Conservation (phyloP, 1,284 basidiomycete genomes). For the Cryptococcus deneoformans region DNA sequence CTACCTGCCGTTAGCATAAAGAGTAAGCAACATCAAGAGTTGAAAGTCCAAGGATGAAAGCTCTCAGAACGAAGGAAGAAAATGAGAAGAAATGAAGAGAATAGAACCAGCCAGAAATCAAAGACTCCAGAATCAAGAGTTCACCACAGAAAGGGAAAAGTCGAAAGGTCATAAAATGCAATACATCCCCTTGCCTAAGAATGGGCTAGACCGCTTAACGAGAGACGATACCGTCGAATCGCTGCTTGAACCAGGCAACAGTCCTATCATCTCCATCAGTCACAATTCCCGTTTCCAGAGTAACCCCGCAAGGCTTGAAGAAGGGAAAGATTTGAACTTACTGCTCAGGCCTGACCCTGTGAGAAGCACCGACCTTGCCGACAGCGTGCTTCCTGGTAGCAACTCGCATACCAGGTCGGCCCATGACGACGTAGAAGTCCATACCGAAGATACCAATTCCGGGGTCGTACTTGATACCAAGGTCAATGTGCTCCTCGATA, state of each 20-base stretch:
- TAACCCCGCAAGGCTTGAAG: too few species aligned
- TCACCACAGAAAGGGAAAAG: too few species aligned
- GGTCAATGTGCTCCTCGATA: constrained; percentile 98
- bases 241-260: constrained; percentile 97
- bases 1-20: too few species aligned
- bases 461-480: constrained; percentile 97
- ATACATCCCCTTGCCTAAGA: constrained; percentile 6
- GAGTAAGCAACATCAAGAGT: too few species aligned
- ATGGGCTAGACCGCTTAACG: constrained; percentile 24
- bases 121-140: too few species aligned
- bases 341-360: constrained; percentile 88
- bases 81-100: too few species aligned
- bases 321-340: constrained; percentile 13
- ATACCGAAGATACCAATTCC: constrained; percentile 97
- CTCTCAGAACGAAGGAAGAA: too few species aligned
- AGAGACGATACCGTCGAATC: constrained; percentile 92
- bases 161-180: not conserved
- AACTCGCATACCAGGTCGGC: constrained; percentile 89
- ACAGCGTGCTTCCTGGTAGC: constrained; percentile 88
- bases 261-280: constrained; percentile 52
- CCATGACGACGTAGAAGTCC: constrained; percentile 99
- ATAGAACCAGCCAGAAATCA: too few species aligned
- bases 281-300: constrained; percentile 9
- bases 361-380: constrained; percentile 79
- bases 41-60: too few species aligned